Conservation (phyloP, 192 early-diverging fungal species). For the Linnemannia exigua region DNA sequence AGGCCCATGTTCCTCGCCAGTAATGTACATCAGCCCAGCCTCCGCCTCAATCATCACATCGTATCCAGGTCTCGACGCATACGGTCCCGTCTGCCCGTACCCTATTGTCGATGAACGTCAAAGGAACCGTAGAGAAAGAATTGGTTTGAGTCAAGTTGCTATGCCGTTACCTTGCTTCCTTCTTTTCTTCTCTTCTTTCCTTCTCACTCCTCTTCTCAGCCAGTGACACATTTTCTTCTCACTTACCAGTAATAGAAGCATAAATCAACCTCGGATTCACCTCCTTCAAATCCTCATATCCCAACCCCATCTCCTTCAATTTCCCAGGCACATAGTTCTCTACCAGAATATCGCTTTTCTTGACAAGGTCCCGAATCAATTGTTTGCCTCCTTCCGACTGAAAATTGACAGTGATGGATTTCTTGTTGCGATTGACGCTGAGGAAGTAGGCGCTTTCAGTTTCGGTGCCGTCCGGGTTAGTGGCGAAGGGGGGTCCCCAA, state of each 20-base stretch:
- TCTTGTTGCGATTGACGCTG: slow-evolving; percentile 93
- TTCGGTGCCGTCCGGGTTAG: slow-evolving; percentile 49
- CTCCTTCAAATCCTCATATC: slow-evolving; percentile 74
- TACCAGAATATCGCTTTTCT: slow-evolving; percentile 83
- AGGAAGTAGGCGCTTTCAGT: slow-evolving; percentile 93
- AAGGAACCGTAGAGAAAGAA: neutral
- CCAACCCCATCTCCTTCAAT: slow-evolving; percentile 79
- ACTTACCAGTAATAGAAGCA: slow-evolving; percentile 80
- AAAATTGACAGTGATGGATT: slow-evolving; percentile 90
- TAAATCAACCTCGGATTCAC: slow-evolving; percentile 90
- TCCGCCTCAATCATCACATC: slow-evolving; percentile 93
- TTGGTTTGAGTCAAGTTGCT: neutral
- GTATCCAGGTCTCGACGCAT: slow-evolving; percentile 84
- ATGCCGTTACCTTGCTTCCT: too few relatives aligned
- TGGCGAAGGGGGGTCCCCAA: slow-evolving; percentile 85
- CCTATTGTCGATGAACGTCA: slow-evolving; percentile 54
- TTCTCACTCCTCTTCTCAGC: neutral
- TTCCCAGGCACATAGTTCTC: slow-evolving; percentile 96
- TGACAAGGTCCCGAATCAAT: slow-evolving; percentile 78
- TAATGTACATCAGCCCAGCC: slow-evolving; percentile 97
- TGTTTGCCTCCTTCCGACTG: slow-evolving; percentile 72
- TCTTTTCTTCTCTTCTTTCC: neutral
- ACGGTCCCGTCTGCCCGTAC: slow-evolving; percentile 92
- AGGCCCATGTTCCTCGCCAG: slow-evolving; percentile 83
- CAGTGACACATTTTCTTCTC: neutral